Conservation (phyloP, 192 early-diverging fungal genomes). For the Backusella macrospora region DNA sequence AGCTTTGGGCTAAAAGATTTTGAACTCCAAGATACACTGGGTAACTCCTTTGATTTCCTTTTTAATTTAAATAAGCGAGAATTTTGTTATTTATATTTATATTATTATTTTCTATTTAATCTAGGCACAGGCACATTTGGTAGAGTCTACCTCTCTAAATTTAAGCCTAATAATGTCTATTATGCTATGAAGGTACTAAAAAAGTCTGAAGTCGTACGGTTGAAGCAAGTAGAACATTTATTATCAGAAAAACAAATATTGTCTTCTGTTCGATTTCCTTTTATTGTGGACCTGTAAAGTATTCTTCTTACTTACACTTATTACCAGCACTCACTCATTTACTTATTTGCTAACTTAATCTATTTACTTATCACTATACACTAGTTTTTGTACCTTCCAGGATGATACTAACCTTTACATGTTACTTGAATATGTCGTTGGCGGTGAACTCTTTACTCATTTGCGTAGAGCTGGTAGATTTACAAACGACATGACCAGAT, state of each 20-base stretch:
- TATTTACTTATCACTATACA: neutral
- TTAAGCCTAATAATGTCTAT: constrained; percentile 64
- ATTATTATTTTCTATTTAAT: constrained; percentile 8
- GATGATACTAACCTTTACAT: constrained; percentile 94
- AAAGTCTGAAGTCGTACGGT: constrained; percentile 78
- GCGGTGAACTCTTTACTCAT: constrained; percentile 97
- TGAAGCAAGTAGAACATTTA: constrained; percentile 88
- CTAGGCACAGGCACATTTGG: constrained; percentile 98
- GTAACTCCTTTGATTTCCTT: constrained; percentile 34
- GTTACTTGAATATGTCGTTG: constrained; percentile 94
- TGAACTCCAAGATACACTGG: constrained; percentile 55
- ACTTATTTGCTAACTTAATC: neutral
- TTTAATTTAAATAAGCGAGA: constrained; percentile 16
- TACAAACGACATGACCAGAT: constrained; percentile 92
- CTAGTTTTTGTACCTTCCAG: constrained; percentile 92
- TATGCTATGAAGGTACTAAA: constrained; percentile 89
- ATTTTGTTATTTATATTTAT: neutral
- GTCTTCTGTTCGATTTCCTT: constrained; percentile 73
- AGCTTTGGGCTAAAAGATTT: constrained; percentile 50
- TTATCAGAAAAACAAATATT: constrained; percentile 83
- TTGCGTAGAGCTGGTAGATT: constrained; percentile 89
- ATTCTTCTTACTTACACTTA: neutral
- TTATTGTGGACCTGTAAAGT: constrained; percentile 79
- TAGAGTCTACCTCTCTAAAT: constrained; percentile 88
- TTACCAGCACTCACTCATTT: neutral